Evolutionary conservation across 352 stramenopile genomes (phyloP).

Genomic region (Phytophthora hibernalis): DNA sequence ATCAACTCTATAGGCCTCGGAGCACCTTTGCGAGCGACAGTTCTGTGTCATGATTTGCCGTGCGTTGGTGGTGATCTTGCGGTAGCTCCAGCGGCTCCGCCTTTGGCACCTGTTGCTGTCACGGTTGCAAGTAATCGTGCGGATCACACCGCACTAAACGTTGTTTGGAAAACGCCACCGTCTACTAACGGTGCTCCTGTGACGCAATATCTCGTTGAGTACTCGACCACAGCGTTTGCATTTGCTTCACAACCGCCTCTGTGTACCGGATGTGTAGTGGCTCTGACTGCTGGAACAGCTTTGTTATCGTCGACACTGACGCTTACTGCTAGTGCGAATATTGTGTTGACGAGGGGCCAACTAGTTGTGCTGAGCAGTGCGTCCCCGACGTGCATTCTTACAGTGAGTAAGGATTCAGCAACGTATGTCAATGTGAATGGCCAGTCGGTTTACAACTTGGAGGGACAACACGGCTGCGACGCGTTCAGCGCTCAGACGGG

Average conservation of each 20-base stretch:
- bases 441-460: conserved; percentile 53
- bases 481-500: conserved; percentile 43
- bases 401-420: conserved; percentile 33
- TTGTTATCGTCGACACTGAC: conserved; percentile 35
- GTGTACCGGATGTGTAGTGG: conserved; percentile 59
- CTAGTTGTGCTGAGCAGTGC: conserved; percentile 57
- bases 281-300: conserved; percentile 41
- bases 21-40: conserved; percentile 46
- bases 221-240: conserved; percentile 69
- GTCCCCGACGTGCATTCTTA: conserved; percentile 58
- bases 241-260: conserved; percentile 47
- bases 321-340: conserved; percentile 35
- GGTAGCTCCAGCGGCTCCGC: conserved; percentile 70
- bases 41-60: conserved; percentile 59
- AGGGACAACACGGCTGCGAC: conserved; percentile 66
- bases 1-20: conserved; percentile 89
- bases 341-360: conserved; percentile 41
- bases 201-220: conserved; percentile 86
- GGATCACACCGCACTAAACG: conserved; percentile 79
- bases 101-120: conserved; percentile 76
- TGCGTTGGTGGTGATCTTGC: conserved; percentile 47
- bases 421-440: conserved; percentile 25
- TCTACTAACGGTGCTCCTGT: conserved; percentile 76
- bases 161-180: conserved; percentile 83
- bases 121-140: conserved; percentile 81